Percentiles rank a stretch among this genome's conserved stretches.
phyloP scores from a whole-genome alignment of 2,329 filamentous ascomycete species.

The Colletotrichum acutatum region DNA sequence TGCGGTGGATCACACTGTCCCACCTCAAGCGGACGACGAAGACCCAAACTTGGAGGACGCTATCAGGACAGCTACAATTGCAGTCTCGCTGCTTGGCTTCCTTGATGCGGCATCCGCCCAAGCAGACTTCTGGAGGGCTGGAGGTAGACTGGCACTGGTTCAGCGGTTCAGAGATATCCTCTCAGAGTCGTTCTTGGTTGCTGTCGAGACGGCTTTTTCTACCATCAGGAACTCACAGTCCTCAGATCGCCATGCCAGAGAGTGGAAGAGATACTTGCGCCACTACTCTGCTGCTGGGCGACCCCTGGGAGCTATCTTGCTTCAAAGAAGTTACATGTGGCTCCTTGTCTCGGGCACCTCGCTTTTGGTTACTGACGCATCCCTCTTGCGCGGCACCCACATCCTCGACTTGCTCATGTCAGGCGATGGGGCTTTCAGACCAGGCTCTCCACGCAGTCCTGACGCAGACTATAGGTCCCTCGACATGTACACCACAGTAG shows the following conservation, averaged over 20 bases:
- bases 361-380: constrained; percentile 73
- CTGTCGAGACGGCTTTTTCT: constrained; percentile 89
- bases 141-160: constrained; percentile 79
- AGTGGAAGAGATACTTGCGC: constrained; percentile 89
- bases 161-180: constrained; percentile 78
- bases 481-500: constrained; percentile 75
- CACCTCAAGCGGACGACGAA: constrained; percentile 64
- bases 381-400: constrained; percentile 69
- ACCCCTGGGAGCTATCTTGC: constrained; percentile 88
- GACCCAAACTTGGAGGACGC: constrained; percentile 73
- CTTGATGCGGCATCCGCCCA: constrained; percentile 83
- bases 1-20: constrained; percentile 66
- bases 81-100: constrained; percentile 90
- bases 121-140: constrained; percentile 82
- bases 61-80: constrained; percentile 77
- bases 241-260: constrained; percentile 73
- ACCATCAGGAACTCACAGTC: constrained; percentile 84
- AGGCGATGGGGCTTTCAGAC: constrained; percentile 59
- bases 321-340: constrained; percentile 90
- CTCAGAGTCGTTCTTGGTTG: constrained; percentile 85
- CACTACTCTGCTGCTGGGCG: constrained; percentile 84
- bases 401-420: constrained; percentile 80
- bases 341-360: constrained; percentile 84
- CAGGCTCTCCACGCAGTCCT: constrained; percentile 51
- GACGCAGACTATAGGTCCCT: constrained; percentile 67